Evolutionary conservation across 139 green algal species (phyloP).

Genomic region (Chlamydomonas schloesseri): DNA sequence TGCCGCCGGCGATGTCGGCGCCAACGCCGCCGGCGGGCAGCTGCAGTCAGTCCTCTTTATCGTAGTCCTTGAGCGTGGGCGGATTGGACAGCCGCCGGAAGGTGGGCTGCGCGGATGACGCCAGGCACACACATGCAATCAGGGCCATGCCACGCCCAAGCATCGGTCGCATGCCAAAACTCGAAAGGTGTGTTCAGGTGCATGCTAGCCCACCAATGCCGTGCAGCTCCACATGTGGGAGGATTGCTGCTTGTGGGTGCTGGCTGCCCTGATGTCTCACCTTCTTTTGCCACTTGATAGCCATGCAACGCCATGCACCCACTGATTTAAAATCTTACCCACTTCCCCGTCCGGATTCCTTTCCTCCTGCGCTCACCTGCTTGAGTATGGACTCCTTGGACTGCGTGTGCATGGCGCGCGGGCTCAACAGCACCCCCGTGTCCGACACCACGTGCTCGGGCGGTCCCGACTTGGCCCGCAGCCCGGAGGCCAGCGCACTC

Average conservation of each 20-base stretch:
- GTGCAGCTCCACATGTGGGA: not conserved
- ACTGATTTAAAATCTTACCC: too few species aligned
- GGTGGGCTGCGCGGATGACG: not conserved
- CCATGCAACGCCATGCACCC: too few species aligned
- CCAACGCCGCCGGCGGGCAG: too few species aligned
- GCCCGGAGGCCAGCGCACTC: not conserved
- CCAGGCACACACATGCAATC: not conserved
- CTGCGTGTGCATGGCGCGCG: too few species aligned
- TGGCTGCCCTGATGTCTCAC: not conserved
- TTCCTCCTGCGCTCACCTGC: not conserved
- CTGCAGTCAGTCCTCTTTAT: not conserved
- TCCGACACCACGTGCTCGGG: not conserved
- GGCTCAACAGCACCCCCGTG: not conserved
- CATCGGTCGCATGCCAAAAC: not conserved
- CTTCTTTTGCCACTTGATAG: too few species aligned
- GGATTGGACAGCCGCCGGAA: not conserved
- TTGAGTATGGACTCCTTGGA: not conserved
- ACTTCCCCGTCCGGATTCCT: too few species aligned
- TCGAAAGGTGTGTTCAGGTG: too few species aligned
- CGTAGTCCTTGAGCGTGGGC: not conserved
- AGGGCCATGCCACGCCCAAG: too few species aligned
- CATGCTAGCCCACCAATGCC: not conserved
- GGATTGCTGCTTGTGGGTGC: too few species aligned
- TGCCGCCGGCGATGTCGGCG: too few species aligned
- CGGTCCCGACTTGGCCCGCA: too few species aligned